Evolutionary conservation across 148 eudicot genomes (phyloP), one percentile per base, ranked within the genome.

Genomic region (Camellia granthamiana): DNA sequence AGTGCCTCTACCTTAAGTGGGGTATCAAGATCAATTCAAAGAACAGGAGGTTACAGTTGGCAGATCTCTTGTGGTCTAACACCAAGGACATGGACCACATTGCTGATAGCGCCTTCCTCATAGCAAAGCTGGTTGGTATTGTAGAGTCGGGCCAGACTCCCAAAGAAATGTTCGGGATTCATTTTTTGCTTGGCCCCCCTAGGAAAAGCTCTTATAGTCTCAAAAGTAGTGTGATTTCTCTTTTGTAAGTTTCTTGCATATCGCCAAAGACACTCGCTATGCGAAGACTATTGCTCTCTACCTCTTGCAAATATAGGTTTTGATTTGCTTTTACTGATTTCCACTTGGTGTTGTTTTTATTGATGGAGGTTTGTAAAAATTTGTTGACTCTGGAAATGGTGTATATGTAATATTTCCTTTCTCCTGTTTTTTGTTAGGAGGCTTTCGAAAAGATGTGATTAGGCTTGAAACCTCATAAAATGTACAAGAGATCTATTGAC

Each of bases 81-180:
- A 78, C 84, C 10, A 80, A 79, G 43, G 93, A 91, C 72, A 83
- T 90, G 85, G 88, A 91, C 77, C 94, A 91, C 85, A 84, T 97
- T 73, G 74, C 82, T 44, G 91, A 92, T 46, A 94, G 99, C 72
- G 94, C 98, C 71, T 71, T 84, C 52, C 63, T 94, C 15, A 90
- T 97, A 41, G 99, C 96, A 38, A 94, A 85, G 83, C 71, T 94
- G 71, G 85, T 89, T 70, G 90, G 89, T 46, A 86, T 94, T 43
- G 74, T 80, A 1, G 87, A 90, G 51, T 87, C 83, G 4, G 86
- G 86, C 23, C 90, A 88, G 69, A 86, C 87, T 72, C 90, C 94
- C 7, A 97, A 91, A 78, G 99, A 94, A 82, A 90, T 92, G 88
- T 89, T 94, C 10, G 94, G 92, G 58, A 91, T 97, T 18, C 90